Evolutionary conservation across 1,284 basidiomycete species (phyloP).

Genomic region (Wolfiporia cocos): DNA sequence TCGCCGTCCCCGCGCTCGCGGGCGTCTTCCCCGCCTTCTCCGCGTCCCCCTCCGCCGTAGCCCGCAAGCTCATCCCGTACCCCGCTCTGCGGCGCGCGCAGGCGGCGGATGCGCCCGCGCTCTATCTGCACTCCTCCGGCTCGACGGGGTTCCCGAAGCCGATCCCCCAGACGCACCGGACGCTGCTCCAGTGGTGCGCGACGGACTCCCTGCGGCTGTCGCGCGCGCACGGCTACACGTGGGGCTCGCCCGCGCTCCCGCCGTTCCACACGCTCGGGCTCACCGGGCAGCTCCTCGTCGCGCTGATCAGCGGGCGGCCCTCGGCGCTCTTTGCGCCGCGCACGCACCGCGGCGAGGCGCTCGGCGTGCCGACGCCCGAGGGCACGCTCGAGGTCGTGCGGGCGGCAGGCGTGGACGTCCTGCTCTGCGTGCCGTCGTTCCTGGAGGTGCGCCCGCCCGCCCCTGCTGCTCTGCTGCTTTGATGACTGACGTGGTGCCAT

Average conservation of each 20-base stretch:
- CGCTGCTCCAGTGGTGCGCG: slow-evolving; percentile 5
- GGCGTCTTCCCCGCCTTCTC: slow-evolving; percentile 9
- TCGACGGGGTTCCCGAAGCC: slow-evolving; percentile 19
- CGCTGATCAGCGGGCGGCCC: slow-evolving; percentile 7
- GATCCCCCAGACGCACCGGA: slow-evolving; percentile 10
- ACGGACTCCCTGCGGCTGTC: not conserved
- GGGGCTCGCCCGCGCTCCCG: slow-evolving; percentile 11
- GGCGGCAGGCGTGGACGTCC: slow-evolving; percentile 4
- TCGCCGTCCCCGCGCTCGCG: slow-evolving; percentile 6
- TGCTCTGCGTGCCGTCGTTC: slow-evolving; percentile 13
- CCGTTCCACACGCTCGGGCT: slow-evolving; percentile 18
- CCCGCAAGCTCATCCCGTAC: slow-evolving; percentile 2
- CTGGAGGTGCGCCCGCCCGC: slow-evolving; percentile 10
- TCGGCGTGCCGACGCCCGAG: slow-evolving; percentile 8
- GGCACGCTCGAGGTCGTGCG: slow-evolving; percentile 11
- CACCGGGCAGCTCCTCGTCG: slow-evolving; percentile 10
- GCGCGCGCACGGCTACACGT: slow-evolving; percentile 5
- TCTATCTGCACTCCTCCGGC: slow-evolving; percentile 19
- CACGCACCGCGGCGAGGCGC: not conserved
- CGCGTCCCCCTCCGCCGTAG: not conserved
- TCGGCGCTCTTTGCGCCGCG: slow-evolving; percentile 12
- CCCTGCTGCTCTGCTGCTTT: not conserved
- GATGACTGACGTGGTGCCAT: not conserved
- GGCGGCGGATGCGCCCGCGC: not conserved
- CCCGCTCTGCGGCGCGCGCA: not conserved